These are phyloP conservation scores for Epichloe elymi DNA, from an alignment of 2,329 filamentous ascomycete genomes.

Conservation along the genomic window DNA sequence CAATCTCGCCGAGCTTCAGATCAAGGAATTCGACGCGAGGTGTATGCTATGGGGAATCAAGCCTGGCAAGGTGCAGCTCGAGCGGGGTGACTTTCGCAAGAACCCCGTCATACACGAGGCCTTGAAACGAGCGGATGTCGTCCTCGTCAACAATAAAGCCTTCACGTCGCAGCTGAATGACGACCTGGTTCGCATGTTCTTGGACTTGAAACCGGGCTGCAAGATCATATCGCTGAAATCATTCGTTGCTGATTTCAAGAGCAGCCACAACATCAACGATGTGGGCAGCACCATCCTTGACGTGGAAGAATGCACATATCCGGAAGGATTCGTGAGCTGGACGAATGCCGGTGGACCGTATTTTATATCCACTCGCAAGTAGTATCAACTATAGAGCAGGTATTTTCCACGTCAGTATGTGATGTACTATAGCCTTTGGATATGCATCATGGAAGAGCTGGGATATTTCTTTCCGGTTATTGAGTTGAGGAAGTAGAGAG, in stretches of 20 bases:
- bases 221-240: conserved; percentile 85
- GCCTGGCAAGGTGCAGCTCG: conserved; percentile 65
- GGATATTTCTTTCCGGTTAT: not conserved
- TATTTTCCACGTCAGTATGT: conserved; percentile 17
- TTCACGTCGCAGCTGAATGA: conserved; percentile 84
- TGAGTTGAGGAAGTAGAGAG: not conserved
- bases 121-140: conserved; percentile 78
- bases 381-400: conserved; percentile 15
- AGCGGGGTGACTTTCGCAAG: conserved; percentile 73
- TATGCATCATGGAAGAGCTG: conserved; percentile 3
- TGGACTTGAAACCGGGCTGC: conserved; percentile 84
- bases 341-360: conserved; percentile 72
- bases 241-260: conserved; percentile 72
- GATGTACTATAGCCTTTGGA: not conserved
- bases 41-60: conserved; percentile 81
- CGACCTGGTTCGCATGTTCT: conserved; percentile 72
- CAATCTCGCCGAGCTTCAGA: conserved; percentile 66
- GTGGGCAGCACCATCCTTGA: conserved; percentile 71
- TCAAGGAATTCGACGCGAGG: conserved; percentile 70
- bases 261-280: conserved; percentile 62
- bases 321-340: conserved; percentile 79
- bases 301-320: conserved; percentile 50
- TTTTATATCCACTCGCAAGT: conserved; percentile 74
- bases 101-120: conserved; percentile 56
- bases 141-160: conserved; percentile 95